Conservation (phyloP, 352 stramenopile species). For the Phytophthora idaei region DNA sequence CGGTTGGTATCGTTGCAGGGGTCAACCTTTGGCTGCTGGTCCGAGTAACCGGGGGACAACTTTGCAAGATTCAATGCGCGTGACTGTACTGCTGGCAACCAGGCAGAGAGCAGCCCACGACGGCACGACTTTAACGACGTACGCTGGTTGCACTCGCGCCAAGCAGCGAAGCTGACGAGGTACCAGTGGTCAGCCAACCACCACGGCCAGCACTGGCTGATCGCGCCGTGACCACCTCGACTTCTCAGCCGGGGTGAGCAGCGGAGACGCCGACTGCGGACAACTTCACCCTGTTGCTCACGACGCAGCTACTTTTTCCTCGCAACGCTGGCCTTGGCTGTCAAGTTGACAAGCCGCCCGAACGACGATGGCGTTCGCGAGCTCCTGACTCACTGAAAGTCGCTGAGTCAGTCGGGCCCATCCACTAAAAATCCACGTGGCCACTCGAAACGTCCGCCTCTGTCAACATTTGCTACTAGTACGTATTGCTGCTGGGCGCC, state of each 20-base stretch:
- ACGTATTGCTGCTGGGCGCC: background rate
- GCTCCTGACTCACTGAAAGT: conserved; percentile 22
- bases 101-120: conserved; percentile 7
- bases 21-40: conserved; percentile 1
- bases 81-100: conserved; percentile 1
- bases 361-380: conserved; percentile 7
- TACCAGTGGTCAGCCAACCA: background rate
- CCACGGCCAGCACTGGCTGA: no score
- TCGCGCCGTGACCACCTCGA: background rate
- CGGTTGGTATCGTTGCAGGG: background rate
- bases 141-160: conserved; percentile 4
- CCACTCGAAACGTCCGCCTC: conserved; percentile 17
- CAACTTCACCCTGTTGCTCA: conserved; percentile 15
- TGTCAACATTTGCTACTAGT: conserved; percentile 19
- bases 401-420: conserved; percentile 23
- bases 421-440: conserved; percentile 9
- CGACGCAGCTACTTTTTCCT: background rate
- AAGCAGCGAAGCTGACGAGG: no score
- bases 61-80: background rate
- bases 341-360: background rate
- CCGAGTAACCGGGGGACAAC: no score
- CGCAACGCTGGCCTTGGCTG: background rate
- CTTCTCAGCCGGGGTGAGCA: background rate
- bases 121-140: conserved; percentile 23
- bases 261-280: background rate